A percentile compares a stretch with the other conserved stretches of the same genome.
Evolutionary conservation across 257 asterid genomes (phyloP).

Genomic region (Leonotis leonurus): DNA sequence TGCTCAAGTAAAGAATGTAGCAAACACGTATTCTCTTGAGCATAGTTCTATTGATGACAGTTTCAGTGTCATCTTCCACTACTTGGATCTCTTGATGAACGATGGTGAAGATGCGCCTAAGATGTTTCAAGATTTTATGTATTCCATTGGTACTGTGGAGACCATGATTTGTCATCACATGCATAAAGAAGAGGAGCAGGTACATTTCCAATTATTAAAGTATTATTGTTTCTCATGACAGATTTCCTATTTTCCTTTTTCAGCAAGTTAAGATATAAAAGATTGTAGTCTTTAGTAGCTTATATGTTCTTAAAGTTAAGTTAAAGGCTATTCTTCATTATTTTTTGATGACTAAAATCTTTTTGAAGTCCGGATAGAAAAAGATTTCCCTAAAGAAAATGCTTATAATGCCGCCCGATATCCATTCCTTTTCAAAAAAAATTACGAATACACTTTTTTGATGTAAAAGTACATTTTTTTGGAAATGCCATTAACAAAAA

Average conservation of each 20-base stretch:
- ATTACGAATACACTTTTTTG: too few species aligned
- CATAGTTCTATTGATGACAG: constrained; percentile 54
- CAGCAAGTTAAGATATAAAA: background rate
- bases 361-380: too few species aligned
- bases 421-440: too few species aligned
- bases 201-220: constrained; percentile 14
- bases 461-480: too few species aligned
- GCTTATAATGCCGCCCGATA: too few species aligned
- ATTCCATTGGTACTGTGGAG: constrained; percentile 50
- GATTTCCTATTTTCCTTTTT: background rate
- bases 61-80: constrained; percentile 39
- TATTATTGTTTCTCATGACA: background rate
- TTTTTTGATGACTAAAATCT: constrained; percentile 1
- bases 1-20: constrained; percentile 59
- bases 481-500: too few species aligned
- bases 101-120: constrained; percentile 30
- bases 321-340: background rate
- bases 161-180: constrained; percentile 65
- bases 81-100: constrained; percentile 47
- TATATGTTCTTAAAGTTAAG: background rate
- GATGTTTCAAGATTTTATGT: constrained; percentile 50
- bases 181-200: constrained; percentile 91
- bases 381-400: too few species aligned
- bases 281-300: background rate
- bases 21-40: constrained; percentile 52